Evolutionary conservation across 164 flowering plant species (phyloP).

Genomic region (Aristolochia contorta): DNA sequence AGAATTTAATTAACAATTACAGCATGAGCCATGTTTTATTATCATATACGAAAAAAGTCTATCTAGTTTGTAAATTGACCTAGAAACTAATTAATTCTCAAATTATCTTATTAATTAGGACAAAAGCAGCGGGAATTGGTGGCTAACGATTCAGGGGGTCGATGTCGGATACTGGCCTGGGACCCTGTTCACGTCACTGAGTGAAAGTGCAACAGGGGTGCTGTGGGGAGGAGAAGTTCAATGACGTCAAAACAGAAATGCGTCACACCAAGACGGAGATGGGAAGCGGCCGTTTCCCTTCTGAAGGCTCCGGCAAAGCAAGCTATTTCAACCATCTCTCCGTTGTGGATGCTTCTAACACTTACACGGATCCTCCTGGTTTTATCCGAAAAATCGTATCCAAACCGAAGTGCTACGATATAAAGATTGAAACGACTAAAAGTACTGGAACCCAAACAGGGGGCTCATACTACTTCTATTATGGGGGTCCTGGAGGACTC

Average conservation of each 20-base stretch:
- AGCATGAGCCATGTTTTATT: background rate
- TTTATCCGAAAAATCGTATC: slow-evolving; percentile 61
- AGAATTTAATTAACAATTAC: background rate
- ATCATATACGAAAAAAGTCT: too few relatives aligned
- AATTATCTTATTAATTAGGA: slow-evolving; percentile 28
- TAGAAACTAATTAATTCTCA: background rate
- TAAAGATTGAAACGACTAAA: slow-evolving; percentile 22
- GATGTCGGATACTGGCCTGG: slow-evolving; percentile 85
- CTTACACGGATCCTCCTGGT: slow-evolving; percentile 50
- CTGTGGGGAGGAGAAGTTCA: slow-evolving; percentile 94
- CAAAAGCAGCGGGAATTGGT: slow-evolving; percentile 74
- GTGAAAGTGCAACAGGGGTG: slow-evolving; percentile 61
- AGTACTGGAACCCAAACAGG: slow-evolving; percentile 53
- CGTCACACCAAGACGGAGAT: slow-evolving; percentile 74
- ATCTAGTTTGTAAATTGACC: slow-evolving; percentile 9
- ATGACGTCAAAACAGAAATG: slow-evolving; percentile 49
- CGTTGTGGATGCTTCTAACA: slow-evolving; percentile 62
- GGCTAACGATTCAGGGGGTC: slow-evolving; percentile 73
- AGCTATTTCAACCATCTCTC: slow-evolving; percentile 81
- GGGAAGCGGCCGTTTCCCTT: slow-evolving; percentile 91
- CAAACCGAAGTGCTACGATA: slow-evolving; percentile 77
- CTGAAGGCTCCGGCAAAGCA: slow-evolving; percentile 71
- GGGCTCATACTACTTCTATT: slow-evolving; percentile 65
- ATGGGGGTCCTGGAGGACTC: slow-evolving; percentile 85
- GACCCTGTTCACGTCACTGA: slow-evolving; percentile 56